Evolutionary conservation across 2,329 filamentous ascomycete species (phyloP), one percentile per base, ranked within the genome.

Genomic region (Paramyrothecium roridum): DNA sequence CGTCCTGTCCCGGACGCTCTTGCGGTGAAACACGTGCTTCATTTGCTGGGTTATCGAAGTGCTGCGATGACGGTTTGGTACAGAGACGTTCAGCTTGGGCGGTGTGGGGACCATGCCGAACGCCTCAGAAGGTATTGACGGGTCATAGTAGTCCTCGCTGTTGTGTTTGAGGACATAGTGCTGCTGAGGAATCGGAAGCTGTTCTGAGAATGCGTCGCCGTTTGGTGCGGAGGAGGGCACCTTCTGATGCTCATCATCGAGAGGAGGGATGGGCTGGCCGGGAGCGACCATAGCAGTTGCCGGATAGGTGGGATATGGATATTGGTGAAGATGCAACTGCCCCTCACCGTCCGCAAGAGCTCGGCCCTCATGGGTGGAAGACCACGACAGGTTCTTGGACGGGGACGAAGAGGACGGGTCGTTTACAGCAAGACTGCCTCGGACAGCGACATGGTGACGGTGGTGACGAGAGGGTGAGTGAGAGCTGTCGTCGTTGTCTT

Each of bases 71-170:
- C 64, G 65, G 23, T 61, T 59, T 16, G 60, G 58, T 13, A 65
- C 54, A 33, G 61, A 34, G 34, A 51, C 3, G 21, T 46, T 19
- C 19, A 65, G 62, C 20, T 67, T 62, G 13, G 61, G 61, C 10
- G 59, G 54, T 4, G 63, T 60, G 11, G 67, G 58, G 13, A 66
- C 61, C 73, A 76, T 75, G 57, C 72, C 73, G 57, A 76, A 75
- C 6, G 71, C 72, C 52, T 73, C 71, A 3, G 72, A 74, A 2
- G 74, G 73, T 48, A 76, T 69, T 3, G 70, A 70, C 13, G 71
- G 67, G 50, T 72, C 73, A 59, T 76, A 76, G 56, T 76, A 76
- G 55, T 76, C 73, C 47, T 72, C 72, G 52, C 67, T 76, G 43
- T 66, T 70, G 40, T 70, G 72, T 54, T 62, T 66, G 47, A 72